phyloP scores from a whole-genome alignment of 768 basidiomycete species.

The Rhodotorula paludigena region DNA sequence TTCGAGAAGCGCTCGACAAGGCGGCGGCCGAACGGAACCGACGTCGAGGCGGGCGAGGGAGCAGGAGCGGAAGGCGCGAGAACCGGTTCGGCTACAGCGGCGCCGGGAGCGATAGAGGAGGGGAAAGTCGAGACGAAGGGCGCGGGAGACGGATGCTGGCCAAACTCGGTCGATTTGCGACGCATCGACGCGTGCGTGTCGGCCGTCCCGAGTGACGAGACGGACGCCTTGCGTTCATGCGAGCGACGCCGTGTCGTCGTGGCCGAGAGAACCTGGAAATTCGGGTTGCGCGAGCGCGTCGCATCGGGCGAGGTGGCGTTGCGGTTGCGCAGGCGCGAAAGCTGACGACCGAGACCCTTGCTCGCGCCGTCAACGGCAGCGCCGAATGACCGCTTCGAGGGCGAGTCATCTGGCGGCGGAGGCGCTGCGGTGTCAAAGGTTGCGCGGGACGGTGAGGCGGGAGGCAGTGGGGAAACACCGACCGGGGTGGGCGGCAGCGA shows the following conservation, averaged over 20 bases:
- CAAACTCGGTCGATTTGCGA: background rate
- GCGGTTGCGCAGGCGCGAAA: slow-evolving; percentile 21
- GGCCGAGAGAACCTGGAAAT: slow-evolving; percentile 30
- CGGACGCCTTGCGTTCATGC: background rate
- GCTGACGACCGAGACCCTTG: background rate
- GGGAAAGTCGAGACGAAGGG: background rate
- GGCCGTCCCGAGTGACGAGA: slow-evolving; percentile 13
- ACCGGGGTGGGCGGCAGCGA: slow-evolving; percentile 34
- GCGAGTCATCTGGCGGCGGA: too few species aligned
- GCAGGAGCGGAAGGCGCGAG: background rate
- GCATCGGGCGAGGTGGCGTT: background rate
- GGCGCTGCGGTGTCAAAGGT: too few species aligned
- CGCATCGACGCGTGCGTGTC: background rate
- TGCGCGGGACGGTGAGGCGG: background rate
- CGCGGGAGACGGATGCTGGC: background rate
- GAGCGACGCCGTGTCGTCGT: slow-evolving; percentile 18
- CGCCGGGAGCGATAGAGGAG: slow-evolving; percentile 2
- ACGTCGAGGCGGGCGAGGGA: background rate
- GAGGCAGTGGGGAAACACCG: background rate
- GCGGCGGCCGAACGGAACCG: slow-evolving; percentile 23
- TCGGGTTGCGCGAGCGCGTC: background rate
- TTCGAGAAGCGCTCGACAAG: slow-evolving; percentile 20
- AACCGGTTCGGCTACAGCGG: background rate
- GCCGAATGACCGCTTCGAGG: background rate
- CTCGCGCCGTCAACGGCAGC: background rate